Conservation (phyloP, 2,329 filamentous ascomycete species). For the Phyllosticta citriasiana region DNA sequence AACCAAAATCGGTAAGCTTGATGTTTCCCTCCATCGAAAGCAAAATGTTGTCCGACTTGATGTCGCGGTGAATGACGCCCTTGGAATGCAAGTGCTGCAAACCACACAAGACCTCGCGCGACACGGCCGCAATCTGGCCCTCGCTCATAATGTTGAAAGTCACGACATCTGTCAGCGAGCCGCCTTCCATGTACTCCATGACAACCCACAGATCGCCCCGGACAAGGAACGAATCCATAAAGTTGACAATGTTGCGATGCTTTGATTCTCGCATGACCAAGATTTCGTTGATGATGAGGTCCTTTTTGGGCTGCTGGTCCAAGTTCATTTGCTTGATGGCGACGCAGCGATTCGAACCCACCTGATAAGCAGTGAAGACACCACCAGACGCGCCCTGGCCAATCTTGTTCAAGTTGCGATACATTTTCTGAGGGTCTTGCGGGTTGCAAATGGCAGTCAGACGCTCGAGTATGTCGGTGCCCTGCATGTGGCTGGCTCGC, state of each 20-base stretch:
- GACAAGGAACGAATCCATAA: slow-evolving; percentile 92
- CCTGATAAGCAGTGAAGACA: slow-evolving; percentile 84
- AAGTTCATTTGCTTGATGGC: slow-evolving; percentile 99
- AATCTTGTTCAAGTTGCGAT: slow-evolving; percentile 84
- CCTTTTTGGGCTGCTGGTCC: slow-evolving; percentile 97
- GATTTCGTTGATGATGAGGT: slow-evolving; percentile 98
- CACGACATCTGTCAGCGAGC: slow-evolving; percentile 93
- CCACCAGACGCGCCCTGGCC: slow-evolving; percentile 95
- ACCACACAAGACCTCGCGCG: slow-evolving; percentile 60
- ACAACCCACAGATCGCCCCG: slow-evolving; percentile 93
- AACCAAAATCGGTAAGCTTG: slow-evolving; percentile 97
- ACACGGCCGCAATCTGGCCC: slow-evolving; percentile 92
- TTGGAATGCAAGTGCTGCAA: slow-evolving; percentile 95
- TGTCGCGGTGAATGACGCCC: slow-evolving; percentile 95
- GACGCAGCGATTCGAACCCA: slow-evolving; percentile 74
- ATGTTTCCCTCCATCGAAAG: slow-evolving; percentile 91
- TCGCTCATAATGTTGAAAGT: slow-evolving; percentile 99
- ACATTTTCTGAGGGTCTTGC: slow-evolving; percentile 80
- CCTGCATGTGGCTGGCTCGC: slow-evolving; percentile 57
- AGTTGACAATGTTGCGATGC: slow-evolving; percentile 98
- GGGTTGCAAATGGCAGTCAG: slow-evolving; percentile 84
- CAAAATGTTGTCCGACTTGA: slow-evolving; percentile 97
- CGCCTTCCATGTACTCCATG: slow-evolving; percentile 99
- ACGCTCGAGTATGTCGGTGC: slow-evolving; percentile 70
- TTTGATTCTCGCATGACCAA: slow-evolving; percentile 98